Evolutionary conservation across 2,329 filamentous ascomycete species (phyloP), one percentile per base, ranked within the genome.

Genomic region (Aspergillus fischeri): DNA sequence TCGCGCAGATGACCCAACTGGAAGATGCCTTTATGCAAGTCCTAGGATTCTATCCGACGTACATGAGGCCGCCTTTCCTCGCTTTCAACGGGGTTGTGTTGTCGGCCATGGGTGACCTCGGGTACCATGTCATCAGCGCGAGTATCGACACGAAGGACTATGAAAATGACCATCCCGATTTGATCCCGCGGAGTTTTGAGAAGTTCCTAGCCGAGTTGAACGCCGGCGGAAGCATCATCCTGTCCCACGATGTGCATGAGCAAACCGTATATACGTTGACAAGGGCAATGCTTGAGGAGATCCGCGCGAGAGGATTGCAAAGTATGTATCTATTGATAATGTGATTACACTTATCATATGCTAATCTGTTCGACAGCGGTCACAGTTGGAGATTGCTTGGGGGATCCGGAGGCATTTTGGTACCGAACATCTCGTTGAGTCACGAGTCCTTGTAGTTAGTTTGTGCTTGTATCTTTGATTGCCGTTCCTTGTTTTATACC

Each of bases 341-440:
- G 11, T 28, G 49, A 21, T 28, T 6, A 28, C 50, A 14, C 38
- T 54, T 41, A 9, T 44, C 9, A 28, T 14, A 55, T 56, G 45
- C 28, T 52, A n/a, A 53, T 45, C 54, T 35, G 49, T 51, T 2
- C 17, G 56, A 62, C 62, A 66, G 77, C 79, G 47, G 81, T 83
- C 28, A 83, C 83, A 1, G 78, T 85, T 4, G 84, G 82, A 0
- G 80, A 85, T 58, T 86, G 84, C 56, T 73, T 86, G 17, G 79
- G 78, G 0, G 82, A 86, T 56, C 69, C 81, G 7, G 58, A 58
- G n/a, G 73, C 68, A 17, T 77, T 79, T 60, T 85, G 82, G 83
- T 85, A 85, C 63, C 70, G 73, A 14, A 47, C 9, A 24, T 47
- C 44, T 24, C 44, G 44, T 17, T 47, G 14, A 25, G 11, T 6